These are phyloP conservation scores for Nitzschia putrida DNA, from an alignment of 108 stramenopile genomes.

Conservation along the genomic window DNA sequence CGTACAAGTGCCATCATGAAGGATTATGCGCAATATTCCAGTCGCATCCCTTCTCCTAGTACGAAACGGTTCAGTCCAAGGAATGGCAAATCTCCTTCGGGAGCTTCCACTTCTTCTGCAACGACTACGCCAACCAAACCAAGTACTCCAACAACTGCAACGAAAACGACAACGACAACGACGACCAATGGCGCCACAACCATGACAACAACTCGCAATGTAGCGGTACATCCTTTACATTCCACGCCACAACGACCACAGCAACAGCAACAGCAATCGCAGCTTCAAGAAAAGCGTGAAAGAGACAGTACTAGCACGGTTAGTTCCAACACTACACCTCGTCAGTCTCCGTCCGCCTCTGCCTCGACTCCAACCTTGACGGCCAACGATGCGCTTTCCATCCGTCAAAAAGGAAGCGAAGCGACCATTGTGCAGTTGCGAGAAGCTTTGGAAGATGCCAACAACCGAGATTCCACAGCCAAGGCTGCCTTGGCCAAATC, in stretches of 20 bases:
- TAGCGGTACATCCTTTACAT: slow-evolving; percentile 2
- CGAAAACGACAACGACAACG: not conserved
- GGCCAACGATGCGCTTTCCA: slow-evolving; percentile 19
- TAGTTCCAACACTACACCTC: not conserved
- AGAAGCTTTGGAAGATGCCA: slow-evolving; percentile 39
- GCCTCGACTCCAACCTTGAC: not conserved
- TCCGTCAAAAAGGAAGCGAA: slow-evolving; percentile 30
- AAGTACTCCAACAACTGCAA: not conserved
- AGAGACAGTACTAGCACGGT: slow-evolving; percentile 5
- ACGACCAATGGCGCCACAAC: not conserved
- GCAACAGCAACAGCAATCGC: not conserved
- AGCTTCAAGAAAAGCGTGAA: slow-evolving; percentile 24
- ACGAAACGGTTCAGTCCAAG: not conserved
- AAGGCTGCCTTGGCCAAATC: slow-evolving; percentile 52
- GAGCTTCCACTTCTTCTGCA: not conserved
- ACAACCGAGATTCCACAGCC: slow-evolving; percentile 25
- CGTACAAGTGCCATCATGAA: slow-evolving; percentile 34
- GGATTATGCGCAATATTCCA: slow-evolving; percentile 34
- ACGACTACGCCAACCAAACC: not conserved
- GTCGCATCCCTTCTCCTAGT: slow-evolving; percentile 37
- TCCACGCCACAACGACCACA: slow-evolving; percentile 9
- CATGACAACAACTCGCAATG: slow-evolving; percentile 9
- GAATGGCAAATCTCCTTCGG: not conserved
- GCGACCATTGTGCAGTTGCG: slow-evolving; percentile 42
- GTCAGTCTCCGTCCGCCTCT: slow-evolving; percentile 3